Evolutionary conservation across 2,329 filamentous ascomycete genomes (phyloP).

Genomic region (Anisogramma anomala): DNA sequence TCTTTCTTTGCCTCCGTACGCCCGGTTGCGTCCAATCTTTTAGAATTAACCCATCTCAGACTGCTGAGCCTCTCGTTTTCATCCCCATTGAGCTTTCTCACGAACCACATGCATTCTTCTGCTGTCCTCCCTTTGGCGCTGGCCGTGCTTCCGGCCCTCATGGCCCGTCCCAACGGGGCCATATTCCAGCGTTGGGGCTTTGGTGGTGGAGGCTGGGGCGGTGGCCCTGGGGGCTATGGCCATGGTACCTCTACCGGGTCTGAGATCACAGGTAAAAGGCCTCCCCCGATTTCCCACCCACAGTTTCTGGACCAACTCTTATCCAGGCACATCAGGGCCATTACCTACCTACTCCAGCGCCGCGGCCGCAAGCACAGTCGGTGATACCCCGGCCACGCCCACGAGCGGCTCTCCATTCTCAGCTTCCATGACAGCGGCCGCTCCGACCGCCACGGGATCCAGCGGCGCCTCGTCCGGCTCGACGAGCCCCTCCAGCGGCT

Average conservation of each 20-base stretch:
- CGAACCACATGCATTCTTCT: slow-evolving; percentile 5
- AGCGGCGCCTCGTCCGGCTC: not conserved
- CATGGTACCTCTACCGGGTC: no score
- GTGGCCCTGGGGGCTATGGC: not conserved
- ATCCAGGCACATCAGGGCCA: not conserved
- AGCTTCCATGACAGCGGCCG: not conserved
- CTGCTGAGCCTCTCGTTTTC: not conserved
- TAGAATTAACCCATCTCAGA: not conserved
- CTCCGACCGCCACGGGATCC: not conserved
- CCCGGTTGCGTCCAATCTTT: slow-evolving; percentile 12
- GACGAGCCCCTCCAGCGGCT: not conserved
- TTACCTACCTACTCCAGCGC: not conserved
- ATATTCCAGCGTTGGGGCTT: slow-evolving; percentile 6
- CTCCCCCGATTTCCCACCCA: no score
- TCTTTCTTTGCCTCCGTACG: slow-evolving; percentile 8
- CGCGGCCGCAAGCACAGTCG: not conserved
- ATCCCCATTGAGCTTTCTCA: not conserved
- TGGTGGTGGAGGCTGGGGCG: not conserved
- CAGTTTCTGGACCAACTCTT: no score
- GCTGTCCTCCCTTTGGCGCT: slow-evolving; percentile 1
- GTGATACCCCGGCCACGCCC: not conserved
- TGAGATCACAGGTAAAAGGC: no score
- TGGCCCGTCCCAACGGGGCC: slow-evolving; percentile 2
- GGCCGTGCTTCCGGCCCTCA: slow-evolving; percentile 6
- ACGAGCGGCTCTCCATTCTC: not conserved